Evolutionary conservation across 2,329 filamentous ascomycete species (phyloP).

Genomic region (Beauveria brongniartii): DNA sequence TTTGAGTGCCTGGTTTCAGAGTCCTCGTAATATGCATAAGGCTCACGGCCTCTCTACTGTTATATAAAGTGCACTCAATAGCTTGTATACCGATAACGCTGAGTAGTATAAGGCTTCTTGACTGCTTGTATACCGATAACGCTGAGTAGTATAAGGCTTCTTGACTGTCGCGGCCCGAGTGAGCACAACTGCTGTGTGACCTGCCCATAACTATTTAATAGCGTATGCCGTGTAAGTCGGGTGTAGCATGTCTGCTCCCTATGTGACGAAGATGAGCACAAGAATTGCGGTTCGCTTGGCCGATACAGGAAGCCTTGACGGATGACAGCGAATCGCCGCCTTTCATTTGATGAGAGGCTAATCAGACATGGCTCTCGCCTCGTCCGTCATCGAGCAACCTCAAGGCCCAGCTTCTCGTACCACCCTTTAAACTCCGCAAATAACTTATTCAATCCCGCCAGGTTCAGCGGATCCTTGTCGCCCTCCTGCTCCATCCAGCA

Average conservation of each 20-base stretch:
- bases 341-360: too few relatives aligned
- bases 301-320: too few relatives aligned
- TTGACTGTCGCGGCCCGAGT: not conserved
- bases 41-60: not conserved
- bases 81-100: not conserved
- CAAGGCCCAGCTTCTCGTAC: not conserved
- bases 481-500: slow-evolving; percentile 11
- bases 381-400: not conserved
- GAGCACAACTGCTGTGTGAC: not conserved
- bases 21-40: not conserved
- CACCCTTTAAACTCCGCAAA: slow-evolving; percentile 11
- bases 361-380: too few relatives aligned
- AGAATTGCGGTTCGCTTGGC: not conserved
- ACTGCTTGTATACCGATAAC: not conserved
- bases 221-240: not conserved
- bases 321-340: too few relatives aligned
- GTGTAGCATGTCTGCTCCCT: not conserved
- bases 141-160: not conserved
- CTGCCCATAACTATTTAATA: too few relatives aligned
- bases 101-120: not conserved
- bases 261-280: not conserved
- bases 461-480: slow-evolving; percentile 11
- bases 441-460: slow-evolving; percentile 12
- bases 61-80: not conserved
- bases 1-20: too few relatives aligned